phyloP scores from a whole-genome alignment of 495 filamentous ascomycete genomes.

The Aspergillus panamensis region DNA sequence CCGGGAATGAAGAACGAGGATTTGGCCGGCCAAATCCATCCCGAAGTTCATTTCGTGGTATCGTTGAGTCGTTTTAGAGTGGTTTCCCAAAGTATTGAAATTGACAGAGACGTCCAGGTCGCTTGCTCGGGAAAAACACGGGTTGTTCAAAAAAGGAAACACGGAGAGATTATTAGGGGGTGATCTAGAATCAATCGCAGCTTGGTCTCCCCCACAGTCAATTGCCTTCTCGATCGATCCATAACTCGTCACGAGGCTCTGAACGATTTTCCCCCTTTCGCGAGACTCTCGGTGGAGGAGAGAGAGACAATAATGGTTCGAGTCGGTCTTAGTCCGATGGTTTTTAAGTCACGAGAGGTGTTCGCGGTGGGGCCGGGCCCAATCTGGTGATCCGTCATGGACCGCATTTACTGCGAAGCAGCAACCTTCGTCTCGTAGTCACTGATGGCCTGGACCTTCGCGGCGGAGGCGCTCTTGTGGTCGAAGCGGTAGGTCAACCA shows the following conservation, averaged over 20 bases:
- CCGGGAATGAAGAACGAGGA: constrained; percentile 21
- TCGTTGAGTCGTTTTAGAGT: constrained; percentile 31
- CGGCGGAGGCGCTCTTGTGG: constrained; percentile 63
- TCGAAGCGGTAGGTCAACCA: constrained; percentile 84
- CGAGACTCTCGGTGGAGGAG: background rate
- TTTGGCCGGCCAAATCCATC: constrained; percentile 24
- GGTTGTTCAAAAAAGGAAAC: background rate
- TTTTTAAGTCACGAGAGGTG: background rate
- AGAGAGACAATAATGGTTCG: background rate
- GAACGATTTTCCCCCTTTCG: background rate
- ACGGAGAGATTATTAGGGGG: background rate
- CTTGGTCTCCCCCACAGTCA: constrained; percentile 1
- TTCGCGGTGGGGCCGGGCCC: constrained; percentile 6
- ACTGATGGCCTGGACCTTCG: constrained; percentile 71
- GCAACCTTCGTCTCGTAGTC: constrained; percentile 63
- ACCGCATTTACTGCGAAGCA: constrained; percentile 8
- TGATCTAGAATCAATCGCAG: background rate
- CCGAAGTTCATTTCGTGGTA: constrained; percentile 33
- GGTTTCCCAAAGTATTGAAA: constrained; percentile 12
- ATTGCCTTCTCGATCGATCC: constrained; percentile 7
- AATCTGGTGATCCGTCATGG: background rate
- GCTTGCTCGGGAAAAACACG: constrained; percentile 9
- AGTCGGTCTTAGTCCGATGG: constrained; percentile 13
- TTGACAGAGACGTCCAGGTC: background rate
- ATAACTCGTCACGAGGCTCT: constrained; percentile 6